These are phyloP conservation scores for Cephalotrichum gorgonifer DNA, from an alignment of 2,329 filamentous ascomycete species.

Conservation along the genomic window DNA sequence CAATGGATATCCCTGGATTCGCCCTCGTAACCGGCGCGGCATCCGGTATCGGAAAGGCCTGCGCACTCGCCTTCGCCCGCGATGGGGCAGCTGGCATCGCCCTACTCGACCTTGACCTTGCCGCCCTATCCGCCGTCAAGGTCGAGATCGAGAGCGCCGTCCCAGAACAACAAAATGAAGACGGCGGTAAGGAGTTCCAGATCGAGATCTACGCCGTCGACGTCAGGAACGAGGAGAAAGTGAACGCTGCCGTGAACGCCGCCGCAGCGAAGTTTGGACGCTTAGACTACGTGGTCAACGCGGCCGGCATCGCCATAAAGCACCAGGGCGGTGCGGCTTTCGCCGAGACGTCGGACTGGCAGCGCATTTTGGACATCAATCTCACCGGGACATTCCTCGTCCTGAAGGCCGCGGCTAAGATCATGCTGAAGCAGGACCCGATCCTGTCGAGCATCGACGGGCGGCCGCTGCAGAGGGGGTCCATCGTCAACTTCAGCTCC, in stretches of 20 bases:
- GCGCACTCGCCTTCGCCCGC: slow-evolving; percentile 46
- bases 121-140: slow-evolving; percentile 36
- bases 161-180: slow-evolving; percentile 14
- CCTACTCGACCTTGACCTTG: slow-evolving; percentile 42
- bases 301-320: slow-evolving; percentile 49
- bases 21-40: slow-evolving; percentile 48
- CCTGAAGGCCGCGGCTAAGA: slow-evolving; percentile 49
- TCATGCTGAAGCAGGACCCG: slow-evolving; percentile 41
- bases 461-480: slow-evolving; percentile 29
- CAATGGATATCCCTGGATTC: slow-evolving; percentile 38
- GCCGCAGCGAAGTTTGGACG: slow-evolving; percentile 40
- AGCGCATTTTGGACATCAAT: slow-evolving; percentile 47
- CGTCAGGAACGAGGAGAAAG: slow-evolving; percentile 42
- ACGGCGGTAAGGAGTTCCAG: slow-evolving; percentile 17
- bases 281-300: slow-evolving; percentile 54
- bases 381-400: slow-evolving; percentile 56
- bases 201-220: slow-evolving; percentile 37
- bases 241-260: slow-evolving; percentile 26
- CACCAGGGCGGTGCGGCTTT: slow-evolving; percentile 47
- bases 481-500: slow-evolving; percentile 51
- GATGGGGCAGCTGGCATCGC: slow-evolving; percentile 47
- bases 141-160: not conserved
- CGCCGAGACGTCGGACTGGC: slow-evolving; percentile 48
- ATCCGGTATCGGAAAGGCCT: slow-evolving; percentile 50
- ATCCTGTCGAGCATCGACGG: slow-evolving; percentile 24